phyloP scores from a whole-genome alignment of 345 rosid genomes.

The Citrus medica region DNA sequence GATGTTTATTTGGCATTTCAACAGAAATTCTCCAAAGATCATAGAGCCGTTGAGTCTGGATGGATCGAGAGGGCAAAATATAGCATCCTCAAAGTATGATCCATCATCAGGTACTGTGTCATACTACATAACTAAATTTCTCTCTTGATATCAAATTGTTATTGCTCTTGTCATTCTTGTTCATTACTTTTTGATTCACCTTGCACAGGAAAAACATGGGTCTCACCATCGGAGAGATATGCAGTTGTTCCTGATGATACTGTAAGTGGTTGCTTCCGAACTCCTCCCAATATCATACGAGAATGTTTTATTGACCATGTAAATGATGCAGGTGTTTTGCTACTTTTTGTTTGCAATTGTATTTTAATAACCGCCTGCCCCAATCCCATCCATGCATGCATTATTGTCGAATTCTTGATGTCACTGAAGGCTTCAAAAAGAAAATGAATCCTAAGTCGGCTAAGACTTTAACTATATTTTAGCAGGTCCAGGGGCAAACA shows the following conservation, averaged over 20 bases:
- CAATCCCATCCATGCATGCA: neutral
- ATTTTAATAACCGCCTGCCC: neutral
- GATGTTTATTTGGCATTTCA: conserved; percentile 1
- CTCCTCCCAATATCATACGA: neutral
- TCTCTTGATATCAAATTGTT: neutral
- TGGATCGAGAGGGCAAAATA: conserved; percentile 76
- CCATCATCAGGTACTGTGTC: conserved; percentile 58
- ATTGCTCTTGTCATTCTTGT: neutral
- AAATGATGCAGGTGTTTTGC: neutral
- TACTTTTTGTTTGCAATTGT: neutral
- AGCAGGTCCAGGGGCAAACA: conserved; percentile 39
- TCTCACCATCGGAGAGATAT: conserved; percentile 85
- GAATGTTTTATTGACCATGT: neutral
- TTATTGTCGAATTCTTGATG: neutral
- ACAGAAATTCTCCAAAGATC: conserved; percentile 73
- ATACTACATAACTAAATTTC: neutral
- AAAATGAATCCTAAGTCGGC: neutral
- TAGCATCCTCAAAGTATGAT: conserved; percentile 63
- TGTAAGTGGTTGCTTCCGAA: conserved; percentile 36
- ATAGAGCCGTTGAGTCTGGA: conserved; percentile 71
- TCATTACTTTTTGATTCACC: neutral
- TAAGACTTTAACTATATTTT: neutral
- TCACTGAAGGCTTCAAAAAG: neutral
- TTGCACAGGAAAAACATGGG: conserved; percentile 77
- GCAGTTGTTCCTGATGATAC: conserved; percentile 89